Conservation (phyloP, 2,329 filamentous ascomycete genomes). For the Trichoderma arundinaceum region DNA sequence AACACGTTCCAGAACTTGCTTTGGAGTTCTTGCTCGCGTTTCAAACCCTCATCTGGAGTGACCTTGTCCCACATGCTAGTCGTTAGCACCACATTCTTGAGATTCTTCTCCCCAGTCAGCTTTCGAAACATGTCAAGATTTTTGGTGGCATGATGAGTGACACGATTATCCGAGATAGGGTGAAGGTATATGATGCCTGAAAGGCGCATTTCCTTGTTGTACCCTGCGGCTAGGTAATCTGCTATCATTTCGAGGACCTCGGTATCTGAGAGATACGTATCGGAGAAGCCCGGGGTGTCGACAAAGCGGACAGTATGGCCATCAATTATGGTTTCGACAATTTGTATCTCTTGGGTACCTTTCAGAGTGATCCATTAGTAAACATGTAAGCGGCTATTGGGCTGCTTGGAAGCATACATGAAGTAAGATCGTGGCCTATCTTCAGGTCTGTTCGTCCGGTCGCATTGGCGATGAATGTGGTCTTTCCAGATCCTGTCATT, state of each 20-base stretch:
- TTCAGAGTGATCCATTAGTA: neutral
- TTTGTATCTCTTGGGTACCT: slow-evolving; percentile 22
- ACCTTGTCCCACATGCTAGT: slow-evolving; percentile 46
- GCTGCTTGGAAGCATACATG: neutral
- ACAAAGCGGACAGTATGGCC: slow-evolving; percentile 39
- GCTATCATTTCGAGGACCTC: slow-evolving; percentile 49
- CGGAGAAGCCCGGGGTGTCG: slow-evolving; percentile 53
- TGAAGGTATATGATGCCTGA: slow-evolving; percentile 50
- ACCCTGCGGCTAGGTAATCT: slow-evolving; percentile 41
- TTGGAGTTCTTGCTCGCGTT: slow-evolving; percentile 26
- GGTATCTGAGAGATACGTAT: slow-evolving; percentile 47
- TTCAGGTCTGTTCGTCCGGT: slow-evolving; percentile 33
- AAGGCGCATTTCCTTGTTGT: slow-evolving; percentile 38
- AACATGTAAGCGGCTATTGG: neutral
- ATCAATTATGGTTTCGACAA: slow-evolving; percentile 5
- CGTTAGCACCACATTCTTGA: slow-evolving; percentile 45
- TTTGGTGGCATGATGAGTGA: slow-evolving; percentile 44
- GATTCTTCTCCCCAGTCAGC: slow-evolving; percentile 44
- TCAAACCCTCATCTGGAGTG: slow-evolving; percentile 1
- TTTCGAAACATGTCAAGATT: slow-evolving; percentile 49
- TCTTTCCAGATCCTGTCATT: slow-evolving; percentile 43
- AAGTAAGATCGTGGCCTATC: slow-evolving; percentile 37
- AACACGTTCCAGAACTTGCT: slow-evolving; percentile 30
- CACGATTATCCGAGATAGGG: slow-evolving; percentile 44
- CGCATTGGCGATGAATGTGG: slow-evolving; percentile 40